Conservation (phyloP, 139 green algal species). For the Deuterostichococcus epilithicus region DNA sequence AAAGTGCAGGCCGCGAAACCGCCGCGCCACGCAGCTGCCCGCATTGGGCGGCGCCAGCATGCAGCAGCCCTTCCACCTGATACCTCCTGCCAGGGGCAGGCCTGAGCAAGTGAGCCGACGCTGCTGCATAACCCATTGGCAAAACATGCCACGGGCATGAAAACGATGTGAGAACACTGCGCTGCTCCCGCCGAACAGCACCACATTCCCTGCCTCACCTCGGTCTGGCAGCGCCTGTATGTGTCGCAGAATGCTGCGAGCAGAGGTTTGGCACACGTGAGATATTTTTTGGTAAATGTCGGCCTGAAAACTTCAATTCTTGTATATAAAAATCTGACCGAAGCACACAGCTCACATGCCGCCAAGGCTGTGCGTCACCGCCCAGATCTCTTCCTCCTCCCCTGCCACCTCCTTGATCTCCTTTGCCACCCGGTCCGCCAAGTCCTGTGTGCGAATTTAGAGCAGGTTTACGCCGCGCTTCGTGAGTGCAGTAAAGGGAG, state of each 20-base stretch:
- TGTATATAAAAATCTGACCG: no score
- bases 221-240: constrained; percentile 13
- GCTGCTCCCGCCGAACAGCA: not conserved
- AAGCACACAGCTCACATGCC: no score
- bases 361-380: constrained; percentile 14
- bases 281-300: no score
- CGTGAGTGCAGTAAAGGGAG: no score
- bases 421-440: constrained; percentile 9
- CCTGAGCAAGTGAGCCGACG: not conserved
- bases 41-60: constrained; percentile 21
- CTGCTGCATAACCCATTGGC: not conserved
- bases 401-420: constrained; percentile 5
- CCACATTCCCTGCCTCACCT: no score
- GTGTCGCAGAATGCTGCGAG: constrained; percentile 7
- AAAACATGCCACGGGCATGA: no score
- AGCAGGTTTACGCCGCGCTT: no score
- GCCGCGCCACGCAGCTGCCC: constrained; percentile 4
- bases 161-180: not conserved
- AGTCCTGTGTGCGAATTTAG: not conserved
- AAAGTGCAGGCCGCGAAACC: not conserved
- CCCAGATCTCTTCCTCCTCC: constrained; percentile 7
- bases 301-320: no score
- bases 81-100: constrained; percentile 1
- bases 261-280: constrained; percentile 3
- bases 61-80: constrained; percentile 8